These are phyloP conservation scores for Exsudoporus floridanus DNA, from an alignment of 1,284 basidiomycete species.

Conservation along the genomic window DNA sequence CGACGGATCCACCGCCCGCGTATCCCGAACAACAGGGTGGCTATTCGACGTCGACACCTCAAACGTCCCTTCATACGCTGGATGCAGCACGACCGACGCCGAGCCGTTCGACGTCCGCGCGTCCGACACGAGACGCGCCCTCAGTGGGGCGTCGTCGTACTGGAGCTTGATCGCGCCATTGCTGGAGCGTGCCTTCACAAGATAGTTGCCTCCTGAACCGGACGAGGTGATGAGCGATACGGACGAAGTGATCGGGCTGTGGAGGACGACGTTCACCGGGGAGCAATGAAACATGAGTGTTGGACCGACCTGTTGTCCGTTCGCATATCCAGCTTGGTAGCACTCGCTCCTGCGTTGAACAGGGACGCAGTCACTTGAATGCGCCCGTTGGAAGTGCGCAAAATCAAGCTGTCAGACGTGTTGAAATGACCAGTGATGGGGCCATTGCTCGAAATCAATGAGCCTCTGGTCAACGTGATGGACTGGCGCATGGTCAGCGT, in stretches of 20 bases:
- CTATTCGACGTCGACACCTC: constrained; percentile 36
- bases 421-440: constrained; percentile 44
- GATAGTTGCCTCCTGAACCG: constrained; percentile 30
- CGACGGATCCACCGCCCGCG: constrained; percentile 36
- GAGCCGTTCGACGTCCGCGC: constrained; percentile 40
- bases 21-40: constrained; percentile 18
- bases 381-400: constrained; percentile 40
- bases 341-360: constrained; percentile 10
- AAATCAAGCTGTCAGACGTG: constrained; percentile 29
- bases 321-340: constrained; percentile 29
- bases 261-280: neutral
- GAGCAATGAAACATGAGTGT: neutral
- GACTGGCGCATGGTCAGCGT: constrained; percentile 16
- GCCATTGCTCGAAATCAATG: constrained; percentile 36
- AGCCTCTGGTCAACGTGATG: constrained; percentile 32
- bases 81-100: constrained; percentile 38
- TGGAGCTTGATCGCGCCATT: constrained; percentile 37
- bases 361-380: constrained; percentile 39
- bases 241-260: constrained; percentile 18
- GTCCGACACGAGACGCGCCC: constrained; percentile 33
- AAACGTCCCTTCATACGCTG: constrained; percentile 45
- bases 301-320: constrained; percentile 43
- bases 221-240: constrained; percentile 14
- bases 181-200: constrained; percentile 32
- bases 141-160: constrained; percentile 37